Conservation (phyloP, 2,329 filamentous ascomycete species). For the Apiospora malaysiana region DNA sequence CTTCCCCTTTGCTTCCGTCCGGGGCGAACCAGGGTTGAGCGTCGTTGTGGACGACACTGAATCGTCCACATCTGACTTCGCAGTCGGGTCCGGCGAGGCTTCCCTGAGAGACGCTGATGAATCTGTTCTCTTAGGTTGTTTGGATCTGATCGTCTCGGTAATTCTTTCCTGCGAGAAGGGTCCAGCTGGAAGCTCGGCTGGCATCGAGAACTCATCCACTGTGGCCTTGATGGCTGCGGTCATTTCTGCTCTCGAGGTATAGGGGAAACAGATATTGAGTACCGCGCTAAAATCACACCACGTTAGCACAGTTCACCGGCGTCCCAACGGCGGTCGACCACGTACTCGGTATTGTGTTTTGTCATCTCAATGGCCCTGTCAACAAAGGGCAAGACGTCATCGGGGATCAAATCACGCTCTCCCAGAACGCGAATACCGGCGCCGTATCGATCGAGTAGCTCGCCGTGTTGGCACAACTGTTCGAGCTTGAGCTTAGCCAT, state of each 20-base stretch:
- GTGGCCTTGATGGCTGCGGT: conserved; percentile 87
- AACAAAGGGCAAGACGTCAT: conserved; percentile 87
- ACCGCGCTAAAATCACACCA: conserved; percentile 48
- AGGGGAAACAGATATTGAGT: conserved; percentile 97
- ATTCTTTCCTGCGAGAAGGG: conserved; percentile 90
- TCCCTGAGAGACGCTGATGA: conserved; percentile 57
- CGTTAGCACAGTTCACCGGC: conserved; percentile 24
- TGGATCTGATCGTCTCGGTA: conserved; percentile 80
- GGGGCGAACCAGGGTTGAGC: conserved; percentile 59
- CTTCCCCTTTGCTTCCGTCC: conserved; percentile 32
- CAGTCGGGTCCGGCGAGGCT: conserved; percentile 52
- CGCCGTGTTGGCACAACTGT: conserved; percentile 91
- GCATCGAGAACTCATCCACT: conserved; percentile 83
- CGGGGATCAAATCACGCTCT: conserved; percentile 80
- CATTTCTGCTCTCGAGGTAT: conserved; percentile 95
- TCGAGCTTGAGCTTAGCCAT: conserved; percentile 95
- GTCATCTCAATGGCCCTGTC: conserved; percentile 88
- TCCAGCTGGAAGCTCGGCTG: conserved; percentile 67
- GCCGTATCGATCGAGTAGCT: conserved; percentile 90
- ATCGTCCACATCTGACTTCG: conserved; percentile 56
- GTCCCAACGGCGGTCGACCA: neutral
- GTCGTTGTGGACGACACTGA: conserved; percentile 68
- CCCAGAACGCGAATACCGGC: conserved; percentile 86
- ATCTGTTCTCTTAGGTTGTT: conserved; percentile 58
- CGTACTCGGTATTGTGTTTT: conserved; percentile 79